These are phyloP conservation scores for Lyophyllum atratum DNA, from an alignment of 768 basidiomycete species.

Conservation along the genomic window DNA sequence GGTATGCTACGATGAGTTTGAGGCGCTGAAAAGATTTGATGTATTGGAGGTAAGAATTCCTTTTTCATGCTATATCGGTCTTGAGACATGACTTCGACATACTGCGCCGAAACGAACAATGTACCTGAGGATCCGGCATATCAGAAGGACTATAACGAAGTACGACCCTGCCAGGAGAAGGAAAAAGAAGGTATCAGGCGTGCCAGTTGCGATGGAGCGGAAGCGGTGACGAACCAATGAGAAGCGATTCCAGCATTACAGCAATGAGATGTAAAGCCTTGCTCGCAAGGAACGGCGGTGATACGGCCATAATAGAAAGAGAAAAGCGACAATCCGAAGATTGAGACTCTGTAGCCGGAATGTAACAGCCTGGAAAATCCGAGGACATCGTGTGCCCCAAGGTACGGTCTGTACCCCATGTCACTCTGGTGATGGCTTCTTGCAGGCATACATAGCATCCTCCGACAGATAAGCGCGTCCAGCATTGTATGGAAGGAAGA, in stretches of 20 bases:
- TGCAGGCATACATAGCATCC: not conserved
- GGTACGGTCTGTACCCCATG: not conserved
- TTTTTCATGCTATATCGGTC: not conserved
- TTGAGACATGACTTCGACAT: not conserved
- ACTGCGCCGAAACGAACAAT: not conserved
- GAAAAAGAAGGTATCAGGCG: not conserved
- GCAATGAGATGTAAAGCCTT: slow-evolving; percentile 1
- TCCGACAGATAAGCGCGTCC: not conserved
- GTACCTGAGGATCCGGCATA: not conserved
- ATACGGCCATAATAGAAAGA: not conserved
- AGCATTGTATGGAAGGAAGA: not conserved
- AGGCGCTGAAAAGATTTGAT: slow-evolving; percentile 7
- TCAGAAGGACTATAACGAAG: not conserved
- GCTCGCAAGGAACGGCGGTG: not conserved
- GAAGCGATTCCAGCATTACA: slow-evolving; percentile 4
- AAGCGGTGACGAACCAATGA: not conserved
- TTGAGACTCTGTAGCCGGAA: not conserved
- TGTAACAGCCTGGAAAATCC: not conserved
- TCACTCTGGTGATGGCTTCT: not conserved
- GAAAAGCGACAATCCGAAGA: not conserved
- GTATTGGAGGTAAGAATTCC: slow-evolving; percentile 2
- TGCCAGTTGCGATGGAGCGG: not conserved
- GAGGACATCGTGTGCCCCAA: not conserved
- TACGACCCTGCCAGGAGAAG: not conserved
- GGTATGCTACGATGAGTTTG: not conserved